These are phyloP conservation scores for Helicocarpus griseus DNA, from an alignment of 2,329 filamentous ascomycete genomes.

Conservation along the genomic window DNA sequence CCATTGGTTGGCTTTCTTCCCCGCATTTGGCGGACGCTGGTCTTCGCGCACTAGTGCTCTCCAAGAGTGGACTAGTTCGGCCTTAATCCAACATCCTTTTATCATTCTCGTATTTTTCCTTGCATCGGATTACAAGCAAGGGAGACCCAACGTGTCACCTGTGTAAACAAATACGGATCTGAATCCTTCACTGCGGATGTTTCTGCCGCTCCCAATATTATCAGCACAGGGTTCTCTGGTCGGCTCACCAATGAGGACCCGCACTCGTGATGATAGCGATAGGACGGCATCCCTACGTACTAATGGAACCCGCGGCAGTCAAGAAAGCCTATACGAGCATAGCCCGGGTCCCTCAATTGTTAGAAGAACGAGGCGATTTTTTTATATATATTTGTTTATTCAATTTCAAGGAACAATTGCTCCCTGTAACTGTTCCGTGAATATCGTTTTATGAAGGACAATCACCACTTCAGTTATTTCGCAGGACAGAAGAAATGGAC, in stretches of 20 bases:
- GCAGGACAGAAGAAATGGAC: background rate
- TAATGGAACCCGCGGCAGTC: no score
- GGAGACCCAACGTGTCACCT: background rate
- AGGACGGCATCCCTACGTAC: no score
- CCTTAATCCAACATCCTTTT: background rate
- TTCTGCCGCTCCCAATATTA: no score
- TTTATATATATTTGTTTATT: no score
- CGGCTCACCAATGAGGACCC: no score
- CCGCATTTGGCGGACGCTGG: background rate
- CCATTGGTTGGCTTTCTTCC: background rate
- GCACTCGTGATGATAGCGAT: no score
- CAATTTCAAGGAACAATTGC: no score
- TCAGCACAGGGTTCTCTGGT: no score
- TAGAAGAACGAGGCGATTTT: no score
- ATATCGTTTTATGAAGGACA: background rate
- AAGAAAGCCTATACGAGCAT: no score
- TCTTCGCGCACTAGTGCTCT: background rate
- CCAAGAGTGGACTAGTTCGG: background rate
- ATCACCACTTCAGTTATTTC: background rate
- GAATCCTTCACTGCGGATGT: background rate
- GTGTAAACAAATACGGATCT: background rate
- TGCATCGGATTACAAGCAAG: background rate
- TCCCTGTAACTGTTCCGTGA: no score
- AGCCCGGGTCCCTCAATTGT: no score
- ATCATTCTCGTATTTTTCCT: background rate